Evolutionary conservation across 23 red algal species (phyloP), one percentile per base, ranked within the genome.

Genomic region (Gracilariopsis chorda): DNA sequence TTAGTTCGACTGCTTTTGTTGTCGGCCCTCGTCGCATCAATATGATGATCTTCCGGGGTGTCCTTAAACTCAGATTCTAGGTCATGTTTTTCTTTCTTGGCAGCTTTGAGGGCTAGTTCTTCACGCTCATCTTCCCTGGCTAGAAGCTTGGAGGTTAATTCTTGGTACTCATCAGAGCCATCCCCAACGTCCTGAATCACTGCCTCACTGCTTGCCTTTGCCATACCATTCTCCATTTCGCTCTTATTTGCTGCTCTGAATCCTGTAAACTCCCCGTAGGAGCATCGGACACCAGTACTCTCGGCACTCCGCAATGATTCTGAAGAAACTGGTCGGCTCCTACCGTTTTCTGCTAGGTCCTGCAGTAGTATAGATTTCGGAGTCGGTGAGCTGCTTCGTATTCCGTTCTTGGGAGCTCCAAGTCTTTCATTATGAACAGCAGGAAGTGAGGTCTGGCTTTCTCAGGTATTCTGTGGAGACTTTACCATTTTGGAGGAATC

Each of bases 41-140:
- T 34, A 8, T 19, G 48, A 12, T 42, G 47, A 20, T 68, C 55
- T 68, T 68, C 76, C 8, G 59, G 25, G 13, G 59, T 8, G 25
- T 64, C 59, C 2, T 64, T 64, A 33, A 92, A 92, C 58, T 92
- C 88, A 7, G 59, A 47, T 11, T 68, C 61, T 7, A 82, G 32
- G 62, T 52, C 55, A 33, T 43, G 74, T 32, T 56, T 61, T 51
- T 92, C 77, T 45, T 82, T 73, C 35, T 62, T 61, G 2, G 78
- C 88, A 49, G 30, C 67, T 34, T 39, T 35, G 20, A 48, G 19
- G 2, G 88, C 75, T 27, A 82, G 17, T 41, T 58, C 48, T 39
- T 92, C 77, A 28, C 65, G 71, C 28, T 92, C 88, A 20, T 92
- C 88, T 42, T 92, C 83, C 1, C 48, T 51, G 3, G 83, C 64